These are phyloP conservation scores for Phytophthora ramorum DNA, from an alignment of 352 stramenopile species.

Conservation along the genomic window DNA sequence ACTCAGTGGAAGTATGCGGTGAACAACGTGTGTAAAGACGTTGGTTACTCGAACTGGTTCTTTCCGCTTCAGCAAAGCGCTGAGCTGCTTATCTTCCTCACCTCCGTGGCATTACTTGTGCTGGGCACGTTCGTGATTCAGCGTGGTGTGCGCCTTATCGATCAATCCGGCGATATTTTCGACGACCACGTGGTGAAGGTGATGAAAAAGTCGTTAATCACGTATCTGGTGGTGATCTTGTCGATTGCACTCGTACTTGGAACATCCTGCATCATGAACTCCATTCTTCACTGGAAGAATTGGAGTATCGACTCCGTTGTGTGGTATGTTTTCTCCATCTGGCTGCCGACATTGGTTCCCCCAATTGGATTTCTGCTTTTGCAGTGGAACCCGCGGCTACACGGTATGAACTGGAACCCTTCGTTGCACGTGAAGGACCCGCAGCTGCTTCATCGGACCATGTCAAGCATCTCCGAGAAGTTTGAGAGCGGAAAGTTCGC, in stretches of 20 bases:
- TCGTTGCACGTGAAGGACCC: constrained; percentile 61
- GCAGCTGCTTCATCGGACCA: constrained; percentile 36
- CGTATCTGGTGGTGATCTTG: constrained; percentile 79
- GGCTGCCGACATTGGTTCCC: constrained; percentile 77
- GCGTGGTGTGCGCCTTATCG: constrained; percentile 70
- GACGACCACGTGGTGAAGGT: constrained; percentile 75
- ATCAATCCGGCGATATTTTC: constrained; percentile 77
- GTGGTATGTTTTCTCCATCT: constrained; percentile 86
- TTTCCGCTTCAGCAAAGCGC: constrained; percentile 57
- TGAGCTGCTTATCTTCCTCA: constrained; percentile 69
- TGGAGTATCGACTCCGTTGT: constrained; percentile 74
- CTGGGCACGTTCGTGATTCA: constrained; percentile 75
- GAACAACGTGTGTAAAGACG: constrained; percentile 70
- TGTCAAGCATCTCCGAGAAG: constrained; percentile 55
- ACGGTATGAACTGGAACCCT: constrained; percentile 76
- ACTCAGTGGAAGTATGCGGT: constrained; percentile 81
- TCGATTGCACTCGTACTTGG: constrained; percentile 73
- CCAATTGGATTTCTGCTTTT: constrained; percentile 80
- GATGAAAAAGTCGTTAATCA: constrained; percentile 85
- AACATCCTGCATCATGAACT: constrained; percentile 65
- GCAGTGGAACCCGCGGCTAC: constrained; percentile 85
- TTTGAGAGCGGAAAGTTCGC: constrained; percentile 47
- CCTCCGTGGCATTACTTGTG: constrained; percentile 66
- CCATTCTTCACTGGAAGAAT: constrained; percentile 69
- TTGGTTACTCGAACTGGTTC: constrained; percentile 70